A percentile compares a stretch with the other conserved stretches of the same genome.
These are phyloP conservation scores for Pleurotus citrinopileatus DNA, from an alignment of 768 basidiomycete genomes.

Conservation along the genomic window DNA sequence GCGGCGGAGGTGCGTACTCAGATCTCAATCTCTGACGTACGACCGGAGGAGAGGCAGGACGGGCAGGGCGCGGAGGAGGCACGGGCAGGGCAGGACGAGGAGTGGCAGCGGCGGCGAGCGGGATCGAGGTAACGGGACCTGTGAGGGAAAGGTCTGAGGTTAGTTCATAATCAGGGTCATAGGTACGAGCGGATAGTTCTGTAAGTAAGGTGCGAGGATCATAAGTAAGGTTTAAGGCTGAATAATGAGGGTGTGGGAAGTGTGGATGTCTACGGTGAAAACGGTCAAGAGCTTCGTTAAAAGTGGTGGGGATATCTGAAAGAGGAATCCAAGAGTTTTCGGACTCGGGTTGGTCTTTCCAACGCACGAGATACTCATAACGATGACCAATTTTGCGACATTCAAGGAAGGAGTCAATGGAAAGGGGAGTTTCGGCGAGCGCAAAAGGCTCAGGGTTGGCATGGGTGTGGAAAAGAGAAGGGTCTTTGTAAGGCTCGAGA, in stretches of 20 bases:
- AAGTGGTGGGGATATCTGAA: conserved; percentile 28
- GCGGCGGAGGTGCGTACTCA: conserved; percentile 16
- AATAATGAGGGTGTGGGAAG: not conserved
- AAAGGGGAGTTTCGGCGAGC: not conserved
- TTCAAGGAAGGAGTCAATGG: conserved; percentile 22
- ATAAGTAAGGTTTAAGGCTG: not conserved
- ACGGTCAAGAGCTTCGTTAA: conserved; percentile 26
- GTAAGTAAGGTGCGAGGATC: not conserved
- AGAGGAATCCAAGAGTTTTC: conserved; percentile 34
- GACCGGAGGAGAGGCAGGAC: conserved; percentile 14
- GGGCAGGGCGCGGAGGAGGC: conserved; percentile 4
- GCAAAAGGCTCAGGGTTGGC: not conserved
- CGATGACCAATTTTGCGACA: conserved; percentile 29
- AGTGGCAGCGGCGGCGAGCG: not conserved
- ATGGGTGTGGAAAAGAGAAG: conserved; percentile 24
- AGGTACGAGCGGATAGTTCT: not conserved
- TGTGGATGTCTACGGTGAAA: conserved; percentile 29
- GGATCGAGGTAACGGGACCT: conserved; percentile 7
- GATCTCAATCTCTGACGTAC: conserved; percentile 16
- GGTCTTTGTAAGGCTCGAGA: conserved; percentile 29
- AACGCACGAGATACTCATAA: conserved; percentile 34
- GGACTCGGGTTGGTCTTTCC: conserved; percentile 20
- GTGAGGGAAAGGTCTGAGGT: not conserved
- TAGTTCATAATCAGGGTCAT: not conserved
- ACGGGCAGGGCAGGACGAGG: conserved; percentile 3